Base-by-base conservation (phyloP, 768 basidiomycete species). In the Hortiboletus campestris region DNA sequence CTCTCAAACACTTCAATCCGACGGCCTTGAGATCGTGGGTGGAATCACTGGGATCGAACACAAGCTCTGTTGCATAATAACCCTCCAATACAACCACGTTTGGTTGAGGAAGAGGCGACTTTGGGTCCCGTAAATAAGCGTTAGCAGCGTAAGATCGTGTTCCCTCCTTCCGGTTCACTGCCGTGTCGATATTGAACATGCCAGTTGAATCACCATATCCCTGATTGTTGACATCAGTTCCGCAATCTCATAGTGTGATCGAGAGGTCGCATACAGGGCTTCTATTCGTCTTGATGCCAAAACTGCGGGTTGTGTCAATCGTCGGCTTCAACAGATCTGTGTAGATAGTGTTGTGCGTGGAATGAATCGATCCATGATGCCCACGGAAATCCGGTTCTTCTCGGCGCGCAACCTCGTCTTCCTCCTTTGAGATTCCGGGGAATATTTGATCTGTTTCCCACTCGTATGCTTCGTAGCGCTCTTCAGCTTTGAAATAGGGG, bases 61-160 rank as follows among this genome's bases (percentile, higher is more conserved):
- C 7, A 19, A 63, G 61, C 31, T 46, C 64, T 31, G 48, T 40
- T n/a, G 51, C 62, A 3, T 49, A 64, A 19, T 36, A 6, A 45
- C 32, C 54, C n/a, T 32, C 49, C 32, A 61, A 22, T 17, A 61
- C 29, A 11, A 61, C 22, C 4, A 61, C 14, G 20, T 62, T 61
- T 16, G 25, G 14, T 49, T 62, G 60, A 46, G 62, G 57, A 0
- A 34, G n/a, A 10, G 10, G 22, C 1, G 51, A 64, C 28, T 31
- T 41, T 12, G 62, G 62, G 19, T 61, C 16, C 17, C 12, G 41
- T 36, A 63, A 35, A 19, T 63, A 63, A 22, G 62, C 53, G 4
- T 64, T 63, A 5, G 62, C 57, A 31, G 62, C 62, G 13, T 63
- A 63, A 11, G 58, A 64, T 45, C 63, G 44, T 20, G 39, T 64